A percentile compares a stretch with the other conserved stretches of the same genome.
Evolutionary conservation across 805 yeast species (phyloP).

Genomic region (Candida peoriensis): DNA sequence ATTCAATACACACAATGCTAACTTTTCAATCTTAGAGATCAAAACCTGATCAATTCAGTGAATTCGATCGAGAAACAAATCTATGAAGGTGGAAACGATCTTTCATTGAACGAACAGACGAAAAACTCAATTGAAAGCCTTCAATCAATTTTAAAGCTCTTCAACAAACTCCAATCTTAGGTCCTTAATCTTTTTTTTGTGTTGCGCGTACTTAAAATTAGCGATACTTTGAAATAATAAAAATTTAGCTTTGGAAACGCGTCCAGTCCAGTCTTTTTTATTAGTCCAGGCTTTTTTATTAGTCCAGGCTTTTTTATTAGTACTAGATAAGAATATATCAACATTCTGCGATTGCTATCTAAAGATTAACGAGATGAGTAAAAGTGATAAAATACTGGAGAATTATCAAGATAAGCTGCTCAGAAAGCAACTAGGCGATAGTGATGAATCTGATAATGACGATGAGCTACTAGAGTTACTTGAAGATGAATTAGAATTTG

Average conservation of each 20-base stretch:
- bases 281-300: too few relatives aligned
- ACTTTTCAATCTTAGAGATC: constrained; percentile 4
- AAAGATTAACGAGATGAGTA: constrained; percentile 3
- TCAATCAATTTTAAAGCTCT: constrained; percentile 4
- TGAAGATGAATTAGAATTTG: constrained; percentile 44
- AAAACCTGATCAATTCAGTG: constrained; percentile 2
- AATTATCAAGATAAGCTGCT: constrained; percentile 38
- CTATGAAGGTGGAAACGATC: background rate
- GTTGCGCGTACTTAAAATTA: too few relatives aligned
- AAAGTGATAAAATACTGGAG: constrained; percentile 25
- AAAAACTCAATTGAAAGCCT: constrained; percentile 2
- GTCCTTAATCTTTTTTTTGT: too few relatives aligned
- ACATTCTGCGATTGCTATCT: too few relatives aligned
- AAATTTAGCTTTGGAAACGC: too few relatives aligned
- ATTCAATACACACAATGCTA: background rate
- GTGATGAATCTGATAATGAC: constrained; percentile 28
- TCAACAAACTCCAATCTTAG: constrained; percentile 4
- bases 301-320: background rate
- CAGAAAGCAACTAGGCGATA: constrained; percentile 16
- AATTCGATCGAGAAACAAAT: constrained; percentile 4
- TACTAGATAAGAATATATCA: background rate
- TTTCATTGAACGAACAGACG: constrained; percentile 1
- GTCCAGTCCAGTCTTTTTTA: too few relatives aligned
- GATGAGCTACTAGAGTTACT: constrained; percentile 42
- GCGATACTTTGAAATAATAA: too few relatives aligned